Base-by-base conservation (phyloP, 768 basidiomycete genomes). In the Xerocomus spinulosus region DNA sequence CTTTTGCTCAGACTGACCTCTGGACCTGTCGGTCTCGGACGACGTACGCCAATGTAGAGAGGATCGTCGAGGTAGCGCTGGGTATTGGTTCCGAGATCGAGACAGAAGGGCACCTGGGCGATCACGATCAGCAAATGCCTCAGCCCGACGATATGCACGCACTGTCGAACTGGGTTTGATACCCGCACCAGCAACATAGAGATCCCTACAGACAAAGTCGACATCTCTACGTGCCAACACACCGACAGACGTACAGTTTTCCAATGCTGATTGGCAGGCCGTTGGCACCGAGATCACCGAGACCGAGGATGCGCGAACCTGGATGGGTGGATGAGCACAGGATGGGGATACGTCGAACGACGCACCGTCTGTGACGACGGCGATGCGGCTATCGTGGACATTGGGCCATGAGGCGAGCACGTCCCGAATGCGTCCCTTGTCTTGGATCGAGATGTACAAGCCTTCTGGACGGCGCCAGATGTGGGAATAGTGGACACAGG, bases 21-120 rank as follows among this genome's bases (percentile, higher is more conserved):
- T 39, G 55, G 51, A 10, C 60, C 62, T 10, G 58, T 58, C 5
- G 79, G 79, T 33, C 84, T 71, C 47, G 67, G 77, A 44, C 76
- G 76, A 40, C 81, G 77, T 5, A 83, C 73, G 46, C 87, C 87
- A 52, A 89, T 73, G 69, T 90, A 90, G 5, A 89, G 73, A 29
- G 87, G 85, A 55, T 89, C 87, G 32, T 80, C 72, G 38, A 86
- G 68, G 60, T 78, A 79, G 43, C 70, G 74, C 48, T 80, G 70
- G 34, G 82, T 87, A 66, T 89, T 86, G 10, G 87, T 89, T 17
- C 87, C 87, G 34, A 89, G 73, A 67, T 89, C 87, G 44, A 84
- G 72, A 51, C 80, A 81, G 45, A 86, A 82, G 12, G 85, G 85
- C 14, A 87, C 62, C 71, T 73, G 54, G 3, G 26, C 35, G 4